Conservation (phyloP, 129 eudicot genomes). For the Oenanthe sinensis region DNA sequence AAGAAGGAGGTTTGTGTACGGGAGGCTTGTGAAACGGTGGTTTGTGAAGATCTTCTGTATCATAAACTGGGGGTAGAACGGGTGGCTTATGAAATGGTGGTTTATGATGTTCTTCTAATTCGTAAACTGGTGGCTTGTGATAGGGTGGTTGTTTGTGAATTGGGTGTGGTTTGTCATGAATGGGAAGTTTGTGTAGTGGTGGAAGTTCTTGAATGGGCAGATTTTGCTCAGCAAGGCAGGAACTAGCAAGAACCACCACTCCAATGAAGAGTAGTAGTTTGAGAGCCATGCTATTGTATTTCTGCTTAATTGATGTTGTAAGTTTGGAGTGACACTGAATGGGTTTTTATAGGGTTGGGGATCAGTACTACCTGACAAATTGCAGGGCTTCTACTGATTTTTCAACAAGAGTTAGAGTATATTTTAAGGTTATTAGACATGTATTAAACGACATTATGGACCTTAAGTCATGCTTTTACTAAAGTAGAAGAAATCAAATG, state of each 20-base stretch:
- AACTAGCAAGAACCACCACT: background rate
- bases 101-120: background rate
- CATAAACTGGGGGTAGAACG: background rate
- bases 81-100: background rate
- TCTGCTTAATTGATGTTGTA: background rate
- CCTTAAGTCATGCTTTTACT: background rate
- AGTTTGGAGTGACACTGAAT: background rate
- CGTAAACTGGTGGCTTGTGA: background rate
- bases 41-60: background rate
- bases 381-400: background rate
- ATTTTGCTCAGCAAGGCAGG: conserved; percentile 4
- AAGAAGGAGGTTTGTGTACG: too few relatives aligned
- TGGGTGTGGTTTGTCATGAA: background rate
- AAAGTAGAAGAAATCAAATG: background rate
- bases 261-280: background rate
- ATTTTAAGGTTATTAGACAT: background rate
- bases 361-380: background rate
- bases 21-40: too few relatives aligned
- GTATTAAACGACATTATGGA: background rate
- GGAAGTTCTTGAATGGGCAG: background rate
- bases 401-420: background rate
- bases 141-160: background rate
- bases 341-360: conserved; percentile 1
- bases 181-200: background rate
- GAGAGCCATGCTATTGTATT: background rate